Percentiles rank a stretch among this genome's conserved stretches.
These are phyloP conservation scores for Neocatenulostroma microsporum DNA, from an alignment of 2,329 filamentous ascomycete species.

Conservation along the genomic window DNA sequence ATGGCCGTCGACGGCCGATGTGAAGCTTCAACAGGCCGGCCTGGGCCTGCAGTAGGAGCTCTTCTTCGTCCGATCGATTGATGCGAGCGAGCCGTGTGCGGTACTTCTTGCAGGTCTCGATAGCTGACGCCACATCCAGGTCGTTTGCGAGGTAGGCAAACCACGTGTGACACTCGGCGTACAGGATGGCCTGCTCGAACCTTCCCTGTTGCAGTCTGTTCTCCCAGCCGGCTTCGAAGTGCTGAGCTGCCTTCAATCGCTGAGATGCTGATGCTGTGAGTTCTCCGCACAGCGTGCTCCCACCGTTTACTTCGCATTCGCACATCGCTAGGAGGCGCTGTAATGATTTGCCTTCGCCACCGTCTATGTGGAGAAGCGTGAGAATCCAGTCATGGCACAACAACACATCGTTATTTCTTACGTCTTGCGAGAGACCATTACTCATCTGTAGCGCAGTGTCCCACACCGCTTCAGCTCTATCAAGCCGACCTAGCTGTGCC, in stretches of 20 bases:
- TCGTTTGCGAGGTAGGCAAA: constrained; percentile 56
- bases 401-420: constrained; percentile 33
- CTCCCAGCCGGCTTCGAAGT: constrained; percentile 49
- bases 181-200: constrained; percentile 43
- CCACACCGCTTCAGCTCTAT: constrained; percentile 58
- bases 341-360: constrained; percentile 28
- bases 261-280: constrained; percentile 3
- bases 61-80: constrained; percentile 36
- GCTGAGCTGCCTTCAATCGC: constrained; percentile 48
- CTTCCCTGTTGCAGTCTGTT: constrained; percentile 48
- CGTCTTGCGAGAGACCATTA: constrained; percentile 30
- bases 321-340: constrained; percentile 28
- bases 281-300: not conserved
- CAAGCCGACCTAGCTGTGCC: constrained; percentile 47
- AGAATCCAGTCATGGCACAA: constrained; percentile 60
- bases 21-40: constrained; percentile 61
- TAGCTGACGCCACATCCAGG: constrained; percentile 28
- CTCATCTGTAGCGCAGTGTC: constrained; percentile 57
- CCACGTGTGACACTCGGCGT: constrained; percentile 56
- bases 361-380: constrained; percentile 45
- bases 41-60: constrained; percentile 62
- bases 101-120: constrained; percentile 35
- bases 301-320: constrained; percentile 3
- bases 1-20: constrained; percentile 53
- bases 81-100: constrained; percentile 35